Evolutionary conservation across 2,329 filamentous ascomycete genomes (phyloP).

Genomic region (Scleromitrula shiraiana): DNA sequence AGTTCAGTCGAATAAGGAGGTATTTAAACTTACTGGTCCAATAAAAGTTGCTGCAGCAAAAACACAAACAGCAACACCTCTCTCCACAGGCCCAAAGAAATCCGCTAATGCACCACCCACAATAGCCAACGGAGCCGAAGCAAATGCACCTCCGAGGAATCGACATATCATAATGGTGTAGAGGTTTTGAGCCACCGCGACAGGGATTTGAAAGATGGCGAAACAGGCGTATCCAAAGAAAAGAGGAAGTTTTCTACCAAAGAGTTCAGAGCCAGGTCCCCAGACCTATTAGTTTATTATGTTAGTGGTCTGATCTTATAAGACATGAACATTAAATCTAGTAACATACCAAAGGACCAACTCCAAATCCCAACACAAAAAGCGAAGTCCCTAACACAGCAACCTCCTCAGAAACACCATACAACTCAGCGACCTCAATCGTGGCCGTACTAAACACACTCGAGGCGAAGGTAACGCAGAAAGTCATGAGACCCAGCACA

Average conservation of each 20-base stretch:
- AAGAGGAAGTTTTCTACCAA: conserved; percentile 41
- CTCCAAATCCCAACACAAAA: conserved; percentile 63
- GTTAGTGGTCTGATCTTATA: background rate
- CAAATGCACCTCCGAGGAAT: conserved; percentile 46
- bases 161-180: conserved; percentile 46
- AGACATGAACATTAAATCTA: background rate
- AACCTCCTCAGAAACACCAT: conserved; percentile 32
- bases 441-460: conserved; percentile 24
- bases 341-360: conserved; percentile 53
- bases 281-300: conserved; percentile 26
- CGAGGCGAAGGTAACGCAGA: conserved; percentile 32
- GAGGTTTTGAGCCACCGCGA: conserved; percentile 45
- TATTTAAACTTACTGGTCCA: conserved; percentile 24
- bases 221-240: conserved; percentile 41
- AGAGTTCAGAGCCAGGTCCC: conserved; percentile 39
- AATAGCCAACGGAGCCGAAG: conserved; percentile 41
- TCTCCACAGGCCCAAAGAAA: conserved; percentile 49
- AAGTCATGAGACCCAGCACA: conserved; percentile 25
- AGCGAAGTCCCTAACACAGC: conserved; percentile 56
- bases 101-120: conserved; percentile 54
- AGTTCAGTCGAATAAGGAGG: conserved; percentile 16
- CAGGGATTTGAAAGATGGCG: conserved; percentile 46
- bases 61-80: conserved; percentile 57
- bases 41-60: conserved; percentile 42
- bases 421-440: conserved; percentile 14